Evolutionary conservation across 1,284 basidiomycete species (phyloP), one percentile per base, ranked within the genome.

Genomic region (Phellinidium pouzarii): DNA sequence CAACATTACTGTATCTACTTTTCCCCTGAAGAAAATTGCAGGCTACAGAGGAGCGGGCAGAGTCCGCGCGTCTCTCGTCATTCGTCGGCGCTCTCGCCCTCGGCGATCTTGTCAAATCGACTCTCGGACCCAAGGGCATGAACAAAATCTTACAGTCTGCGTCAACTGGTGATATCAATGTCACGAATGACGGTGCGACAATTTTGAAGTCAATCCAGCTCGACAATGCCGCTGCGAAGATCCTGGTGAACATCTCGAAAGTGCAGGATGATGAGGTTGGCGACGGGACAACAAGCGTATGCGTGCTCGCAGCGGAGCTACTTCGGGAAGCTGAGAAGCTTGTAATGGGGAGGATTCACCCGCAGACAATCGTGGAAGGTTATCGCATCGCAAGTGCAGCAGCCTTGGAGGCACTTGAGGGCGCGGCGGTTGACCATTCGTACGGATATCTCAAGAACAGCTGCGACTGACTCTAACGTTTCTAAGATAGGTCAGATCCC

Each of bases 211-310:
- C 91, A 50, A 98, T 99, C 63, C 89, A 94, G 61, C 84, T 99
- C 59, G 96, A 99, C 73, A 99, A 99, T 66, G 91, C 96, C 2
- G 95, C 96, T 0, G 96, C 96, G 50, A 99, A 99, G 76, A 98
- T 99, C 66, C 80, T 99, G 50, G 96, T 99, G 65, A 98, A 99
- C 72, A 99, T 99, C 68, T 95, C 92, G n/a, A 99, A 99, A 68
- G 94, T 98, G 14, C 96, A 99, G 71, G 96, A 99, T 65, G 96
- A 99, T 67, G 96, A 99, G 71, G 87, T 99, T 44, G 96, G 96
- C 14, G 96, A 98, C 71, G 96, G 96, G 25, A 99, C 94, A 22
- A 99, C 94, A 8, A 86, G 79, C 48, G 95, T 99, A 34, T 94
- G 91, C 58, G 94, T 99, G 1, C 72, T 99, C 8, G 91, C 94